Base-by-base conservation (phyloP, 192 early-diverging fungal species). In the Coemansia asiatica region DNA sequence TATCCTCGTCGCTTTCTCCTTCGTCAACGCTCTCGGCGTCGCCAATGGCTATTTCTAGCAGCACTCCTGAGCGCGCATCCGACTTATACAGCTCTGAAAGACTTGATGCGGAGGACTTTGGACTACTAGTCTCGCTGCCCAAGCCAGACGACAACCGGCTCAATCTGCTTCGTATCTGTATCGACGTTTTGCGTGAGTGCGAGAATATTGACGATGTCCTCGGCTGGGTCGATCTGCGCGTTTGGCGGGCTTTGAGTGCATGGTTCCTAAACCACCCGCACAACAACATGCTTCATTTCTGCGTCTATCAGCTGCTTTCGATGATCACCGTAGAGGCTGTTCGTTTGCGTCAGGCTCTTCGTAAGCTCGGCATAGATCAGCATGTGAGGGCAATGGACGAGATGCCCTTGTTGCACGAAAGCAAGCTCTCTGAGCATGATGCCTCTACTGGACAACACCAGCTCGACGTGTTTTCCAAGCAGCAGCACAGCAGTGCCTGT, bases 211-310 rank as follows among this genome's bases (percentile, higher is more conserved):
- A 82, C 61, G 79, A 70, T 35, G 67, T 74, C 16, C 40, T 75
- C 4, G 79, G 79, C 35, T 82, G 79, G 79, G 61, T 82, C 21
- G 79, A 82, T 49, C 33, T 82, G 68, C 79, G 79, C 19, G 74
- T 82, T 31, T 82, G 79, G 79, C 74, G 71, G 21, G 79, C 69
- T 1, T 61, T 82, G 33, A 67, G 63, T 44, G 70, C 74, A 5
- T 82, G 79, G 79, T 82, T 76, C 61, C 54, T 76, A 26, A 72
- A 82, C 68, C 79, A 82, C 51, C 79, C 79, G 23, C 73, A 82
- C 63, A 82, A 82, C 67, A 82, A 82, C 56, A 67, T 74, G 35
- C 57, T 82, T 23, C 79, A 82, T 26, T 36, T 74, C 61, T 36
- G 65, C 0, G 74, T 82, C 8, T 82, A 76, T 35, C 73, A 82